These are phyloP conservation scores for Chalciporus piperatus DNA, from an alignment of 768 basidiomycete genomes.

Conservation along the genomic window DNA sequence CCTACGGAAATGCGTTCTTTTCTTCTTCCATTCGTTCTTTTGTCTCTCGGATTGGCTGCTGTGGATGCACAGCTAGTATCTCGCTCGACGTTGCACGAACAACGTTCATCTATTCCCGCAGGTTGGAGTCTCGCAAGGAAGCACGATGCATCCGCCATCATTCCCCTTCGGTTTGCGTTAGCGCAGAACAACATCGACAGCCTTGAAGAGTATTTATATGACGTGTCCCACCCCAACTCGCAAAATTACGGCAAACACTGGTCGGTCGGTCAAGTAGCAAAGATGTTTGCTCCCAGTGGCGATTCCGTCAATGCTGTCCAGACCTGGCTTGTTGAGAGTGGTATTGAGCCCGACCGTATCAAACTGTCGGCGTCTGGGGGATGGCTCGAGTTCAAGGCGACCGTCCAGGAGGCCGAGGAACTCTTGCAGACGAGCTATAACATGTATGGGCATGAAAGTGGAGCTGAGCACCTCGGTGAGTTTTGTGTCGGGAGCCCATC, in stretches of 20 bases:
- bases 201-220: slow-evolving; percentile 40
- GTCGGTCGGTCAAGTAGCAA: slow-evolving; percentile 37
- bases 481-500: not conserved
- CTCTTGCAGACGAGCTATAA: slow-evolving; percentile 43
- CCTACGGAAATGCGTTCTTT: no score
- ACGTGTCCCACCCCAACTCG: slow-evolving; percentile 44
- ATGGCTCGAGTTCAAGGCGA: slow-evolving; percentile 42
- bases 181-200: slow-evolving; percentile 39
- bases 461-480: slow-evolving; percentile 38
- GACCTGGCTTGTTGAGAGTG: slow-evolving; percentile 38
- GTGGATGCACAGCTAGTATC: no score
- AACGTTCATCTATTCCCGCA: slow-evolving; percentile 35
- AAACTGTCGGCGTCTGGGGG: slow-evolving; percentile 30
- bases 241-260: slow-evolving; percentile 46
- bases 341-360: slow-evolving; percentile 36
- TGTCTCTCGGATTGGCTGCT: not conserved
- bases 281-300: slow-evolving; percentile 41
- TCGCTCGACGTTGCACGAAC: slow-evolving; percentile 43
- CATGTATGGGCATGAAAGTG: slow-evolving; percentile 39
- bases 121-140: slow-evolving; percentile 37
- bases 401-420: slow-evolving; percentile 41
- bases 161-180: slow-evolving; percentile 48
- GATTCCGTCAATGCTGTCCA: slow-evolving; percentile 38
- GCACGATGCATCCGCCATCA: slow-evolving; percentile 27
- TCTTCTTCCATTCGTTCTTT: not conserved